Evolutionary conservation across 306 rosid species (phyloP), one percentile per base, ranked within the genome.

Genomic region (Astragalus glycyphyllos): DNA sequence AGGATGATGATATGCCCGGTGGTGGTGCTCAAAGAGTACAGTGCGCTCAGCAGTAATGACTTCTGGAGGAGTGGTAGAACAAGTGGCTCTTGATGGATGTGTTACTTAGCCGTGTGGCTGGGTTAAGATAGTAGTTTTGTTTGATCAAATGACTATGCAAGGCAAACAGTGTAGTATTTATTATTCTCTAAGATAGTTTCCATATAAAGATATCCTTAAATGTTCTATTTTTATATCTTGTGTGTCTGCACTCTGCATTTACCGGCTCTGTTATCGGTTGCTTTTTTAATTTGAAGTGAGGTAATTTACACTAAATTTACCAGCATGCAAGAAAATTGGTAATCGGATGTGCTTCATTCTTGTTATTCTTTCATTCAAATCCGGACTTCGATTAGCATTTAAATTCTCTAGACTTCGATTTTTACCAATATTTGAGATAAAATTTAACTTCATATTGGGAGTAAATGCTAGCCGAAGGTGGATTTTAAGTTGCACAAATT

Each of bases 1-100:
- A 92, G 38, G 98, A 88, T 1, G 96, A 90, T 0, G 96, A 90
- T 1, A 80, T 86, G 97, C 97, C 7, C 3, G 96, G 97, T 14
- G 92, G 97, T 32, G 95, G 98, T 40, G 89, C 86, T 32, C 98
- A 90, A 71, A 86, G 98, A 68, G 98, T 90, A 8, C 98, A 88
- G 55, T 92, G 98, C 12, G 97, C 98, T 4, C 98, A 90, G 80
- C 96, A 90, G 88, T 90, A 54, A 79, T 51, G 7, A 53, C 29
- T 29, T 14, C 11, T 2, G 9, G 32, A 8, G 26, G 4, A 1
- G 6, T 15, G 8, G 16, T 50, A 2, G 55, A 65, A 53, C 23
- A 40, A 11, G 29, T 58, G 34, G 8, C 9, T 42, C 4, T 61
- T 11, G 8, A 14, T 15, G 29, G 66, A 8, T 37, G 70, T 5